A percentile compares a stretch with the other conserved stretches of the same genome.
phyloP scores from a whole-genome alignment of 2,329 filamentous ascomycete genomes.

The Pseudogymnoascus sp. region DNA sequence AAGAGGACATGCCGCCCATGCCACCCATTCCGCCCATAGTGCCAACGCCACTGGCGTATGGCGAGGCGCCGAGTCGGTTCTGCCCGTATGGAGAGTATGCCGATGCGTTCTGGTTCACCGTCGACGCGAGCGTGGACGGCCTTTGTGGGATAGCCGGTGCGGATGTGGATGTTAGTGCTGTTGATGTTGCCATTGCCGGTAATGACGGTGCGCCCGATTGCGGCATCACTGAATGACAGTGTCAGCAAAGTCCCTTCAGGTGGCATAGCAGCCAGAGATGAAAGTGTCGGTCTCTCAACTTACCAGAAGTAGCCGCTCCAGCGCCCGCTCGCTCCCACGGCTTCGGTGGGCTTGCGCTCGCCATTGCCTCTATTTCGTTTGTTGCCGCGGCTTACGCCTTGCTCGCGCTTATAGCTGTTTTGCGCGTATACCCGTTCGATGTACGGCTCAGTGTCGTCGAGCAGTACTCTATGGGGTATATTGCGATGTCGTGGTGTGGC shows the following conservation, averaged over 20 bases:
- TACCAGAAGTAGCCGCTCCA: constrained; percentile 24
- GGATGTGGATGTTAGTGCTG: constrained; percentile 33
- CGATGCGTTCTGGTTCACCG: constrained; percentile 82
- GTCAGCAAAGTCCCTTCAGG: constrained; percentile 11
- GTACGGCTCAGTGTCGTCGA: background rate
- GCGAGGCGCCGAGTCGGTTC: constrained; percentile 46
- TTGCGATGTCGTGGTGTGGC: background rate
- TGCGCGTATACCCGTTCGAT: background rate
- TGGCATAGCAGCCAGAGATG: background rate
- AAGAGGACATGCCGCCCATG: constrained; percentile 33
- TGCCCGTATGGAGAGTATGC: constrained; percentile 63
- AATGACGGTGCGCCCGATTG: constrained; percentile 31
- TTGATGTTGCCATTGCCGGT: constrained; percentile 37
- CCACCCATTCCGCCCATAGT: constrained; percentile 29
- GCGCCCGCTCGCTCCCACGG: constrained; percentile 85
- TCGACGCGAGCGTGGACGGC: constrained; percentile 66
- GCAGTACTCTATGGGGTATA: background rate
- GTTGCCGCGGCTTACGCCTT: constrained; percentile 10
- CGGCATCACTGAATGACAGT: constrained; percentile 28
- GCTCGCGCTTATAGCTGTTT: background rate
- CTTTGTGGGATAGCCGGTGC: constrained; percentile 70
- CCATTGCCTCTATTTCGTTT: constrained; percentile 18
- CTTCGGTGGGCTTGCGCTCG: constrained; percentile 81
- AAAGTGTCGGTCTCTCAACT: constrained; percentile 15
- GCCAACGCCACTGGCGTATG: constrained; percentile 20